A percentile compares a stretch with the other conserved stretches of the same genome.
These are phyloP conservation scores for Rhizophora mangle DNA, from an alignment of 345 rosid genomes.

Conservation along the genomic window DNA sequence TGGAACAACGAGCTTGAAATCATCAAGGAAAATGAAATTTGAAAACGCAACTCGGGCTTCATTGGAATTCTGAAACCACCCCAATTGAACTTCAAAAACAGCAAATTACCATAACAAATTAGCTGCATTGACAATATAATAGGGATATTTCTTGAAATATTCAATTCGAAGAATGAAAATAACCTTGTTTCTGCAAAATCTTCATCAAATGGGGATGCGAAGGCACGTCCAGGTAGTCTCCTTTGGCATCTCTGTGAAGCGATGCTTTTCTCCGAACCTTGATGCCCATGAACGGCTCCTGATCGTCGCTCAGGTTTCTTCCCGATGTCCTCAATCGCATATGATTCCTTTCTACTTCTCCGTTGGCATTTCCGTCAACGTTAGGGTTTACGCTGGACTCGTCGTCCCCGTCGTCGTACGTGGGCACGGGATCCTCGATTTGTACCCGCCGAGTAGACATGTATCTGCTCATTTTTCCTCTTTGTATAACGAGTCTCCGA, in stretches of 20 bases:
- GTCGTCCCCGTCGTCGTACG: no score
- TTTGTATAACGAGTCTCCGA: neutral
- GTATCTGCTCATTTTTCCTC: constrained; percentile 35
- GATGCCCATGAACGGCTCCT: constrained; percentile 80
- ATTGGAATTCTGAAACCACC: neutral
- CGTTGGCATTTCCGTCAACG: constrained; percentile 19
- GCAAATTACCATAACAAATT: neutral
- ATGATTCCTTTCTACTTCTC: constrained; percentile 28
- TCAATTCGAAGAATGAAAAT: neutral
- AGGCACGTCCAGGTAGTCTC: constrained; percentile 82
- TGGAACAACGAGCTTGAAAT: neutral
- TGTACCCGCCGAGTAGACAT: constrained; percentile 43
- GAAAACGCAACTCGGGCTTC: neutral
- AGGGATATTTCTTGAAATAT: neutral
- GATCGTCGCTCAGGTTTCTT: constrained; percentile 58
- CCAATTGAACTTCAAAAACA: neutral
- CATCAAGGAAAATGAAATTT: neutral
- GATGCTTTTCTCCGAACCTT: constrained; percentile 84
- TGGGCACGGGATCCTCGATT: neutral
- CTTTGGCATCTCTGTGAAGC: constrained; percentile 65
- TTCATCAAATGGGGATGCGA: constrained; percentile 64
- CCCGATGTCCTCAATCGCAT: constrained; percentile 34
- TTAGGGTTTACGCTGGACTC: constrained; percentile 34
- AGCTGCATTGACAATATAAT: no score
- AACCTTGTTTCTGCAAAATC: constrained; percentile 85